A percentile compares a stretch with the other conserved stretches of the same genome.
Conservation (phyloP, 2,329 filamentous ascomycete genomes). For the Pyricularia pennisetigena region DNA sequence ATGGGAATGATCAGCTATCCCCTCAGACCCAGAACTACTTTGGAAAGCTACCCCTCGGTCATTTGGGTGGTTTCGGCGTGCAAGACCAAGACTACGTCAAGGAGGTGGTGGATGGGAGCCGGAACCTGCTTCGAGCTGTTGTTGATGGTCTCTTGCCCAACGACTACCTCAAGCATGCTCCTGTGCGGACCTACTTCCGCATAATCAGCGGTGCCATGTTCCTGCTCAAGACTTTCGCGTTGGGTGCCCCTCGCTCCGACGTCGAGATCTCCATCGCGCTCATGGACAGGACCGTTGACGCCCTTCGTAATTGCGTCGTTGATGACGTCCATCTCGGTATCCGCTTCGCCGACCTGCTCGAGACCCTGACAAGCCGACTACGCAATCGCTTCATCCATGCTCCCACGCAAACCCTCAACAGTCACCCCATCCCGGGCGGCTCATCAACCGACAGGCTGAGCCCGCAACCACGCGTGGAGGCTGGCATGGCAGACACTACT, state of each 20-base stretch:
- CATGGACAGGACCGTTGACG: constrained; percentile 65
- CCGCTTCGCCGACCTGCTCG: constrained; percentile 73
- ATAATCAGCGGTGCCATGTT: constrained; percentile 84
- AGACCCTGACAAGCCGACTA: constrained; percentile 65
- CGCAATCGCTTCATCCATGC: constrained; percentile 65
- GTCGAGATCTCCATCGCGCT: constrained; percentile 65
- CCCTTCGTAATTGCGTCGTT: constrained; percentile 67
- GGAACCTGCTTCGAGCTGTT: constrained; percentile 67
- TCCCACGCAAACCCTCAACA: constrained; percentile 28
- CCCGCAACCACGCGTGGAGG: constrained; percentile 10
- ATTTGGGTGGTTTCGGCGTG: constrained; percentile 52
- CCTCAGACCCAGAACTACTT: constrained; percentile 57
- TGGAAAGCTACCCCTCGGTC: constrained; percentile 53
- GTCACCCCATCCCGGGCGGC: constrained; percentile 2
- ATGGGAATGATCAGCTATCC: constrained; percentile 33
- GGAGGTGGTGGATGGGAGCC: constrained; percentile 68
- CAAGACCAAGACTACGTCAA: constrained; percentile 64
- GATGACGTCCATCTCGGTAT: constrained; percentile 82
- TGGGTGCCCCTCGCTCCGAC: constrained; percentile 70
- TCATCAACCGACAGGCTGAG: constrained; percentile 16
- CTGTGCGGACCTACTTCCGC: constrained; percentile 76
- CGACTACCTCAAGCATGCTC: constrained; percentile 72
- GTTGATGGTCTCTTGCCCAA: constrained; percentile 66
- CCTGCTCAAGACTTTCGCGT: constrained; percentile 71
- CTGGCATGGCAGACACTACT: background rate